These are phyloP conservation scores for Moesziomyces antarcticus DNA, from an alignment of 1,284 basidiomycete species.

Conservation along the genomic window DNA sequence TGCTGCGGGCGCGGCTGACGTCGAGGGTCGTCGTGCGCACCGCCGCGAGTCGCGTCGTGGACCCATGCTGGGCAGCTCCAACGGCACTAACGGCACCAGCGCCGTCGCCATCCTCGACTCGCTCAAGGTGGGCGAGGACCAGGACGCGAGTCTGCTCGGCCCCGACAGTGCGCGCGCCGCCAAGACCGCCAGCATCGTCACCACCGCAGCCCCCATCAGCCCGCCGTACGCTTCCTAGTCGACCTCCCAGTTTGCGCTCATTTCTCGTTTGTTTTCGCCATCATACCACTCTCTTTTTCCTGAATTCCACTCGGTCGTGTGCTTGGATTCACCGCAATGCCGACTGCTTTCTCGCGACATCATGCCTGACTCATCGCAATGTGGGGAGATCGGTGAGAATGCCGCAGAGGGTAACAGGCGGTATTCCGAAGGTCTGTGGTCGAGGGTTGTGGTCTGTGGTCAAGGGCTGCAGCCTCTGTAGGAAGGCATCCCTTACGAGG, in stretches of 20 bases:
- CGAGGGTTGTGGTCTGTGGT: too few relatives aligned
- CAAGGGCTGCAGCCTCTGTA: too few relatives aligned
- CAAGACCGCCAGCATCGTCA: not conserved
- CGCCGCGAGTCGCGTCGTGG: conserved; percentile 41
- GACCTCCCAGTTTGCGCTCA: not conserved
- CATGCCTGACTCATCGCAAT: too few relatives aligned
- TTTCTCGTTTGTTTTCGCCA: not conserved
- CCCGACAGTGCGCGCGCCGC: conserved; percentile 23
- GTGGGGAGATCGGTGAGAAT: too few relatives aligned
- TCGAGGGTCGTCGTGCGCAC: conserved; percentile 32
- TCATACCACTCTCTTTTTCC: conserved; percentile 15
- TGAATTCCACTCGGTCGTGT: too few relatives aligned
- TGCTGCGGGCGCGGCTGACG: conserved; percentile 9
- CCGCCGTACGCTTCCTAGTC: conserved; percentile 37
- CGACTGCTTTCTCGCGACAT: not conserved
- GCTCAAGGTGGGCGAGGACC: conserved; percentile 41
- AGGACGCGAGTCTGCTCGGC: conserved; percentile 27
- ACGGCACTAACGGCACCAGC: conserved; percentile 22
- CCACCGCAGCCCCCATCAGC: conserved; percentile 10
- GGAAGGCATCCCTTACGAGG: too few relatives aligned
- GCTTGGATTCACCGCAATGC: not conserved
- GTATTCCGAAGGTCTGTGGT: too few relatives aligned
- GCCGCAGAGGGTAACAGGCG: too few relatives aligned
- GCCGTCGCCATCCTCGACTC: conserved; percentile 47
- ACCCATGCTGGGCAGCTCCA: conserved; percentile 3